Evolutionary conservation across 176 grass and related monocot species (phyloP).

Genomic region (Microstegium vimineum): DNA sequence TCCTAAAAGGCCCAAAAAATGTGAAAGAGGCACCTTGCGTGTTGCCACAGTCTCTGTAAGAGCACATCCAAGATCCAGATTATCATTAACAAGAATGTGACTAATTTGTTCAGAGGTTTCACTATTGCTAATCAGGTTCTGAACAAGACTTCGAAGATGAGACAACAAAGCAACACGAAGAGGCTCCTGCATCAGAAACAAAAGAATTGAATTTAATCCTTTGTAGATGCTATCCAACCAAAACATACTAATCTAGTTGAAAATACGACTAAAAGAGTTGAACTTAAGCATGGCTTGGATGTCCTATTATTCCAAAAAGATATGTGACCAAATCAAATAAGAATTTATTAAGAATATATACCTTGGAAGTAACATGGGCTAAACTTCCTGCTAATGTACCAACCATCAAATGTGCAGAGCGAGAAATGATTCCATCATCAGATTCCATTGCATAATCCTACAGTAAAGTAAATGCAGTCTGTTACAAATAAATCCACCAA

Average conservation of each 20-base stretch:
- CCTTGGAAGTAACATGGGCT: slow-evolving; percentile 99
- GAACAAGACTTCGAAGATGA: slow-evolving; percentile 83
- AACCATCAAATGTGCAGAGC: slow-evolving; percentile 90
- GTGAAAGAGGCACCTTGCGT: slow-evolving; percentile 56
- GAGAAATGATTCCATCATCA: slow-evolving; percentile 69
- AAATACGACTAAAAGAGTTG: background rate
- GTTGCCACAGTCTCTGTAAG: slow-evolving; percentile 93
- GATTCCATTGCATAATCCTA: slow-evolving; percentile 93
- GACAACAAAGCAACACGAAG: slow-evolving; percentile 76
- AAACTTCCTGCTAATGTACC: slow-evolving; percentile 94
- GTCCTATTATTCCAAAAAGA: background rate
- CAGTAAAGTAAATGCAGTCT: slow-evolving; percentile 14
- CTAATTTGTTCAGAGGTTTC: slow-evolving; percentile 75
- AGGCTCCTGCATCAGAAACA: slow-evolving; percentile 63
- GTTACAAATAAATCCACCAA: background rate
- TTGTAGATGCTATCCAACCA: background rate
- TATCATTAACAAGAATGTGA: slow-evolving; percentile 81
- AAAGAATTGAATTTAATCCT: background rate
- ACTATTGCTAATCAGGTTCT: slow-evolving; percentile 65
- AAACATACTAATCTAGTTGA: slow-evolving; percentile 20
- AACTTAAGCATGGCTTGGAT: background rate
- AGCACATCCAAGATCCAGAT: slow-evolving; percentile 98
- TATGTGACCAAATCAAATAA: background rate
- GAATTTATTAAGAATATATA: slow-evolving; percentile 22
- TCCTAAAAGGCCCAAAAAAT: background rate